These are phyloP conservation scores for Solanum hybrid DNA, from an alignment of 305 asterid species.

Conservation along the genomic window DNA sequence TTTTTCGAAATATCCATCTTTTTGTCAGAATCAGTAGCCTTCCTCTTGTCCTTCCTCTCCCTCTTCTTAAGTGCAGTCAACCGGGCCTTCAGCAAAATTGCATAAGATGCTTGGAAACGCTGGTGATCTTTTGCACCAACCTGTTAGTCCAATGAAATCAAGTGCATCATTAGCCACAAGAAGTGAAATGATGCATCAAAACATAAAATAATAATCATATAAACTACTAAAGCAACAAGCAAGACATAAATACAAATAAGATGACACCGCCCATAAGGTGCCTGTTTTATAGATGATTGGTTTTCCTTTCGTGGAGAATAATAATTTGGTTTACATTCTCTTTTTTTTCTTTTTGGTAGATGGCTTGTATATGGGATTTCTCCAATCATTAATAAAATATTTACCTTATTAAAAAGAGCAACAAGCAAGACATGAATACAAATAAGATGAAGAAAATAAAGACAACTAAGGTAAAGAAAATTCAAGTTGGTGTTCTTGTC, in stretches of 20 bases:
- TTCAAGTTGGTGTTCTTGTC: not conserved
- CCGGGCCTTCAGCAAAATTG: constrained; percentile 77
- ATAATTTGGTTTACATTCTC: not conserved
- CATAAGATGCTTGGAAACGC: constrained; percentile 89
- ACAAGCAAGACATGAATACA: not conserved
- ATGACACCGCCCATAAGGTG: not conserved
- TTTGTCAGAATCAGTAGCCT: constrained; percentile 60
- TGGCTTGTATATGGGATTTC: not conserved
- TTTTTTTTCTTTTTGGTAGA: not conserved
- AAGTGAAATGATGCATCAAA: not conserved
- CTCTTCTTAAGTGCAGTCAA: constrained; percentile 91
- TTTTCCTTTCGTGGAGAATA: not conserved
- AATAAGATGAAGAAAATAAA: not conserved
- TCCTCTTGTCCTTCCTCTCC: constrained; percentile 84
- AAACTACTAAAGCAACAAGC: not conserved
- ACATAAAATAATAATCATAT: not conserved
- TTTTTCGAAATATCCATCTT: constrained; percentile 41
- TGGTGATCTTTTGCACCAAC: constrained; percentile 85
- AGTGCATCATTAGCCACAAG: not conserved
- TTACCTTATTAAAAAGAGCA: not conserved
- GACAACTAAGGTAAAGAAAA: not conserved
- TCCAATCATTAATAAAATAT: not conserved
- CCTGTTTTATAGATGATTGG: not conserved
- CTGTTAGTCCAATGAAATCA: constrained; percentile 28
- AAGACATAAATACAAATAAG: not conserved